phyloP scores from a whole-genome alignment of 1,284 basidiomycete genomes.

The Leccinum huronense region DNA sequence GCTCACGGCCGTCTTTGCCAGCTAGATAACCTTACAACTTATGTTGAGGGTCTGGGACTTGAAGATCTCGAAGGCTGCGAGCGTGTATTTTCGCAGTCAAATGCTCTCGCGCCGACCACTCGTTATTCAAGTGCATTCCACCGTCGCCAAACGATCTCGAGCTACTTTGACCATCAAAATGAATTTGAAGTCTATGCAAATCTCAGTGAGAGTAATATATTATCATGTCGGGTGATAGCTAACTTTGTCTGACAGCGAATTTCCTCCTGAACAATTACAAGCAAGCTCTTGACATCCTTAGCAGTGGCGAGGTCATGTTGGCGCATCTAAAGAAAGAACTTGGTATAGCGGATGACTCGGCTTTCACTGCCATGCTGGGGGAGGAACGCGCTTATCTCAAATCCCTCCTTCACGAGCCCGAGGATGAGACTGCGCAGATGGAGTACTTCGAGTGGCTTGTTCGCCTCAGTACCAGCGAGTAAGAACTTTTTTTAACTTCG shows the following conservation, averaged over 20 bases:
- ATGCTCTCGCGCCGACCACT: neutral
- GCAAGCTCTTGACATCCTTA: neutral
- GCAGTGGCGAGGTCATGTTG: neutral
- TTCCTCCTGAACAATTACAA: neutral
- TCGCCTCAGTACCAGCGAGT: neutral
- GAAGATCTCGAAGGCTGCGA: neutral
- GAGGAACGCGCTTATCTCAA: neutral
- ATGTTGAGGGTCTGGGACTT: neutral
- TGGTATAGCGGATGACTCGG: neutral
- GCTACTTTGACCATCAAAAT: neutral
- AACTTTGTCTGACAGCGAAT: neutral
- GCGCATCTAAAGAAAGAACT: neutral
- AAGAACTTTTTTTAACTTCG: neutral
- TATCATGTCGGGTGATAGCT: neutral
- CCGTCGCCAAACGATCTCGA: neutral
- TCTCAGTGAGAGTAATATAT: neutral
- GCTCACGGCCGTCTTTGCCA: neutral
- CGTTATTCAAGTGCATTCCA: neutral
- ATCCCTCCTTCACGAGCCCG: neutral
- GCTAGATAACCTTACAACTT: neutral
- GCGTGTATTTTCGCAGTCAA: neutral
- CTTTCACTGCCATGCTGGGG: neutral
- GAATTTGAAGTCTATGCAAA: neutral
- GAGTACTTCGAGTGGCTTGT: neutral
- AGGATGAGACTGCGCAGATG: neutral